Percentiles rank a stretch among this genome's conserved stretches.
Conservation (phyloP, 495 filamentous ascomycete genomes). For the Aspergillus sparsus region DNA sequence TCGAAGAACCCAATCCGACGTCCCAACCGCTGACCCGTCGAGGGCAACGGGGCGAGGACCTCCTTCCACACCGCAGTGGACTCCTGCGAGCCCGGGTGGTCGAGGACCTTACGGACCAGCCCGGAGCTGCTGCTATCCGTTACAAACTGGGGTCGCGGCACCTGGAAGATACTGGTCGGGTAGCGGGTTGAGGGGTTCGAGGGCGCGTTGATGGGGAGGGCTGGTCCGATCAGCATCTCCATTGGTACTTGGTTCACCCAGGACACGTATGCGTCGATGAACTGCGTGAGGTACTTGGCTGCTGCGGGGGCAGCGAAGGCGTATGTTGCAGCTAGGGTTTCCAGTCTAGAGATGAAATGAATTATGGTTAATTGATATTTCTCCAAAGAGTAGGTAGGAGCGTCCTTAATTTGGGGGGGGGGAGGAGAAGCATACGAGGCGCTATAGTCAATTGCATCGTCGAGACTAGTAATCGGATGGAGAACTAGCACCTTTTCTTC, state of each 20-base stretch:
- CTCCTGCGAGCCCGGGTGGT: constrained; percentile 18
- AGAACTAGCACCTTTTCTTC: constrained; percentile 37
- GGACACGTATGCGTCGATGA: constrained; percentile 46
- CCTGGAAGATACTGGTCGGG: constrained; percentile 37
- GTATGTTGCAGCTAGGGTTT: constrained; percentile 47
- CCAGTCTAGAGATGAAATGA: constrained; percentile 17
- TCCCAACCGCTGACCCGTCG: constrained; percentile 39
- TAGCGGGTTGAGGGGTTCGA: constrained; percentile 33
- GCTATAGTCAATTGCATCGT: constrained; percentile 48
- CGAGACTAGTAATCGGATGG: constrained; percentile 41
- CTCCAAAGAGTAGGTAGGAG: background rate
- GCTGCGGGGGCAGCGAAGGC: constrained; percentile 48
- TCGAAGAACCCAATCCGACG: constrained; percentile 53
- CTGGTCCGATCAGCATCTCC: constrained; percentile 48
- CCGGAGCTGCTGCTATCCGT: constrained; percentile 13
- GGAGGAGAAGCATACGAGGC: constrained; percentile 22
- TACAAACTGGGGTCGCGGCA: constrained; percentile 43
- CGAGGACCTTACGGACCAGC: constrained; percentile 22
- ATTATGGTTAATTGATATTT: background rate
- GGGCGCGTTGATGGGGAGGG: constrained; percentile 34
- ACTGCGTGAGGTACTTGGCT: constrained; percentile 56
- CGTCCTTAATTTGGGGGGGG: background rate
- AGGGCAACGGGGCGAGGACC: constrained; percentile 36
- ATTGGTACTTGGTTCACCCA: constrained; percentile 54
- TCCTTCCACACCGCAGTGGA: constrained; percentile 29